These are phyloP conservation scores for Mycena floridula DNA, from an alignment of 768 basidiomycete species.

Conservation along the genomic window DNA sequence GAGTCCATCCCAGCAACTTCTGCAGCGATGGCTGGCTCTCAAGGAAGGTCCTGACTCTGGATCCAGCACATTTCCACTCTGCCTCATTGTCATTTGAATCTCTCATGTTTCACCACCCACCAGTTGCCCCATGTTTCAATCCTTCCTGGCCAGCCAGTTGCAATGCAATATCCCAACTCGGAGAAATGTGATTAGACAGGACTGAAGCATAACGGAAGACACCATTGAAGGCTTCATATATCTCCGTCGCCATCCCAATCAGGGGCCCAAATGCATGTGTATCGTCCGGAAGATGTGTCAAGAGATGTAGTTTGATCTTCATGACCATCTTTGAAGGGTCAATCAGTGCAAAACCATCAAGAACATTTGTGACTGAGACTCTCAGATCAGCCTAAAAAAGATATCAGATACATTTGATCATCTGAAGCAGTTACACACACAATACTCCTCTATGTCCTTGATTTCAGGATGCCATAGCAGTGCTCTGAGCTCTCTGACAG, in stretches of 20 bases:
- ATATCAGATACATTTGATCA: not conserved
- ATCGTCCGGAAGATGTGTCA: constrained; percentile 9
- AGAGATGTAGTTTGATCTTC: constrained; percentile 14
- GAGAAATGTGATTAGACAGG: no score
- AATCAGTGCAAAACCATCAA: constrained; percentile 9
- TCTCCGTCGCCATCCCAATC: no score
- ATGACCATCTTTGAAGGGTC: constrained; percentile 11
- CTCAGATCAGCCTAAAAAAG: constrained; percentile 2
- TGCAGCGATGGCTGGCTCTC: not conserved
- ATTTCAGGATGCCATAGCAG: no score
- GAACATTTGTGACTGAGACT: constrained; percentile 10
- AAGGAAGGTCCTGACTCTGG: not conserved
- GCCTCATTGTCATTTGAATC: no score
- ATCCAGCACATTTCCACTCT: not conserved
- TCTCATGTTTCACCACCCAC: no score
- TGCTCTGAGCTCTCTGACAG: no score
- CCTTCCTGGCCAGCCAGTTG: no score
- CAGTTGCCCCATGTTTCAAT: no score
- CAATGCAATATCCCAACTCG: no score
- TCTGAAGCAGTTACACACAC: constrained; percentile 5
- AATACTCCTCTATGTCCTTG: constrained; percentile 14
- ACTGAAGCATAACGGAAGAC: no score
- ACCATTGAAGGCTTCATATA: no score
- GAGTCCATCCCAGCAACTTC: not conserved
- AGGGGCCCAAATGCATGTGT: constrained; percentile 7